A percentile compares a stretch with the other conserved stretches of the same genome.
Evolutionary conservation across 2,329 filamentous ascomycete species (phyloP).

Genomic region (Curvularia spicifera): DNA sequence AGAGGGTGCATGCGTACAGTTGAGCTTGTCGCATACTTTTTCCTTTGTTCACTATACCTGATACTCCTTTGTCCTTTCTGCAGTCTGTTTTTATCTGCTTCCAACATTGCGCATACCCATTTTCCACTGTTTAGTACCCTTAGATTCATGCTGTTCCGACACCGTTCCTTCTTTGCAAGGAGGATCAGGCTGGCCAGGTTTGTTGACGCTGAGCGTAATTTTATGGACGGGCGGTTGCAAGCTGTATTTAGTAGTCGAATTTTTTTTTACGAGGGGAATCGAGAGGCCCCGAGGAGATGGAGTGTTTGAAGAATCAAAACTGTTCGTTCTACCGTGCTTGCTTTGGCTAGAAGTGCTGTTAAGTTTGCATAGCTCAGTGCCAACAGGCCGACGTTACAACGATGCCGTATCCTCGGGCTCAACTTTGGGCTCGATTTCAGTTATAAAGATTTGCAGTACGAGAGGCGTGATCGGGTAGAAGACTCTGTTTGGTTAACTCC

Average conservation of each 20-base stretch:
- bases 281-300: neutral
- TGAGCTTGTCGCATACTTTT: constrained; percentile 8
- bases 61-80: constrained; percentile 12
- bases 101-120: constrained; percentile 36
- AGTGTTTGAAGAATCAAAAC: constrained; percentile 4
- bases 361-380: neutral
- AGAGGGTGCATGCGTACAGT: constrained; percentile 7
- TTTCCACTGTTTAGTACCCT: constrained; percentile 27
- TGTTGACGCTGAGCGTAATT: constrained; percentile 24
- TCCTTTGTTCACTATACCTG: constrained; percentile 19
- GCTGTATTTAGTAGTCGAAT: constrained; percentile 11
- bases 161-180: constrained; percentile 10
- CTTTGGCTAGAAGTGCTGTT: neutral
- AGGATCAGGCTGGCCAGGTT: constrained; percentile 6
- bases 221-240: constrained; percentile 6
- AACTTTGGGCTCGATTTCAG: neutral
- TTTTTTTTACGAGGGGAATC: neutral
- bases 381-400: neutral
- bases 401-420: neutral
- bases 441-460: neutral
- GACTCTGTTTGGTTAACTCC: neutral
- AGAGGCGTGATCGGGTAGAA: neutral
- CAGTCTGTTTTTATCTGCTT: constrained; percentile 4
- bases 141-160: constrained; percentile 24
- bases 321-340: neutral